Evolutionary conservation across 2,329 filamentous ascomycete genomes (phyloP), one percentile per base, ranked within the genome.

Genomic region (Tympanopsis confertula): DNA sequence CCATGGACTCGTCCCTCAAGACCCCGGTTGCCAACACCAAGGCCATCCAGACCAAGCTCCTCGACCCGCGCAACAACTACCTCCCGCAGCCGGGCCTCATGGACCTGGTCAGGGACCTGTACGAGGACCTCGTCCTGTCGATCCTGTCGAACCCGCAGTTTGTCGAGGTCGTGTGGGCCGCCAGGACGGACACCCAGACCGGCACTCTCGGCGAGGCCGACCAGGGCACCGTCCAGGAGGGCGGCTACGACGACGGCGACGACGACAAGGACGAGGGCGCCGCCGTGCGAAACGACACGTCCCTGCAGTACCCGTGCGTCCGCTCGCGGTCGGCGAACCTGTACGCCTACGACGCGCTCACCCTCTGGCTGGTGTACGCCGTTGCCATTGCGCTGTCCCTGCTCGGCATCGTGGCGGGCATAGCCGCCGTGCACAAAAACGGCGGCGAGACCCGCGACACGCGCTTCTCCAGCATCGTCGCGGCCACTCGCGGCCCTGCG

Each of bases 11-110:
- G 13, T 38, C 45, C 28, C 18, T 28, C 13, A 19, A 37, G 2
- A 44, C 29, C 10, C 45, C 48, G 4, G 46, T 56, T 5, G 49
- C 45, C 19, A 50, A 50, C 36, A 55, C 56, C 0, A 51, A 59
- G 3, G 54, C 61, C 14, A 52, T 61, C 5, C 60, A 62, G 40
- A 68, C 65, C 1, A 53, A 54, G n/a, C 50, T 70, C 1, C 51
- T 68, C 14, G 49, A 61, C 44, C 50, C 42, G 17, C 48, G 48
- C 10, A 54, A 45, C 4, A 54, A 57, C 28, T 57, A 51, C 39
- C 52, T 60, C 18, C 47, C 55, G 2, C 44, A 45, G 10, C 28
- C 47, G 2, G 43, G 59, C 24, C 42, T 63, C 4, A 35, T 40
- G 13, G n/a, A 43, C 1, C 39, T 44, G 5, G 42, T 63, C 19